phyloP scores from a whole-genome alignment of 208 protist genomes.

The Angomonas deanei region DNA sequence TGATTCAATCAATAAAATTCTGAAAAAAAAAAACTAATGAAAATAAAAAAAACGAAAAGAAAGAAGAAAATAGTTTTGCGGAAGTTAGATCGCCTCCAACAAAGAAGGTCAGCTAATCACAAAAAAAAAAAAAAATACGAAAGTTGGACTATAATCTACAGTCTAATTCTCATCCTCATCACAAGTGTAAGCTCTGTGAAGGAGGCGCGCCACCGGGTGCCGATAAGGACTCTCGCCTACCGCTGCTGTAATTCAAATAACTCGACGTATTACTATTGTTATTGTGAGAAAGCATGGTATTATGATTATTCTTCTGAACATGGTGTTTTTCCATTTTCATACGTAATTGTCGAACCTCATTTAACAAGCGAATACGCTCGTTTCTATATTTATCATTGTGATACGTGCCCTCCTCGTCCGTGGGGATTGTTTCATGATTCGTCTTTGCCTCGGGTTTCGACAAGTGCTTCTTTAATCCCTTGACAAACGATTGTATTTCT shows the following conservation, averaged over 20 bases:
- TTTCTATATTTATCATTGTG: background rate
- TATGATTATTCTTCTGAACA: background rate
- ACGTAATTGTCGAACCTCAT: background rate
- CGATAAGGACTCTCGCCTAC: no score
- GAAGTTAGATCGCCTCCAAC: background rate
- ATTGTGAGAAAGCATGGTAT: no score
- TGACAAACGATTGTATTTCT: no score
- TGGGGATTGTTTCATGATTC: no score
- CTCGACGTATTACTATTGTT: no score
- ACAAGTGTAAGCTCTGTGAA: no score
- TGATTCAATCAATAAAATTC: slow-evolving; percentile 1
- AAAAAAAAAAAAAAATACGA: slow-evolving; percentile 10
- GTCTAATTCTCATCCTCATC: background rate
- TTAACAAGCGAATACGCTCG: background rate
- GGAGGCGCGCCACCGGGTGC: no score
- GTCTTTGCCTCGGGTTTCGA: no score
- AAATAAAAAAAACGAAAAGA: background rate
- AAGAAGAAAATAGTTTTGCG: background rate
- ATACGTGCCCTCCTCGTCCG: no score
- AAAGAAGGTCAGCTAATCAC: background rate
- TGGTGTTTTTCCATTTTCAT: background rate
- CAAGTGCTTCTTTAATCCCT: no score
- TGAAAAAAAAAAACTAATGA: slow-evolving; percentile 9
- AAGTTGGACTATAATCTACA: background rate
- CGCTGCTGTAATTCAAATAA: no score